phyloP scores from a whole-genome alignment of 1,284 basidiomycete species.

The Psilocybe mexicana region DNA sequence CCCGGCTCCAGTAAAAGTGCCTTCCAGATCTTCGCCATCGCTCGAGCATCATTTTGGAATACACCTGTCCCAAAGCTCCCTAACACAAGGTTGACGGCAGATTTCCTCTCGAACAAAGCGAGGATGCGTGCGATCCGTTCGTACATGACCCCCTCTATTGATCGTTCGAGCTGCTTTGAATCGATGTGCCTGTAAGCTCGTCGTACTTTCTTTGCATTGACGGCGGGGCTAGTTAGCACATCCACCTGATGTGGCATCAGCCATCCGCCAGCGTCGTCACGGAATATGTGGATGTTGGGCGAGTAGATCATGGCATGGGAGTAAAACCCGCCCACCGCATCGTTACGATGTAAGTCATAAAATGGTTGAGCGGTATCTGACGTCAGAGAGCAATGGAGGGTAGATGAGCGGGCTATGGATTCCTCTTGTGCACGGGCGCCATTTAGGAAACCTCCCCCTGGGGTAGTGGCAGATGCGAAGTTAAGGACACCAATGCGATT shows the following conservation, averaged over 20 bases:
- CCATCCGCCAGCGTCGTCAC: slow-evolving; percentile 57
- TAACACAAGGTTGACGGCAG: slow-evolving; percentile 56
- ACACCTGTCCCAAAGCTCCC: slow-evolving; percentile 77
- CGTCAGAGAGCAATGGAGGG: slow-evolving; percentile 60
- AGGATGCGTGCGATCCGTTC: slow-evolving; percentile 69
- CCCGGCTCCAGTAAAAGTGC: slow-evolving; percentile 48
- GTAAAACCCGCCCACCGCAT: slow-evolving; percentile 56
- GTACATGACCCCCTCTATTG: slow-evolving; percentile 57
- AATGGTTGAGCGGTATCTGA: slow-evolving; percentile 44
- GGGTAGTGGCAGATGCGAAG: slow-evolving; percentile 68
- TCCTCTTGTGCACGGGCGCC: slow-evolving; percentile 63
- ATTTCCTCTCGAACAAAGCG: slow-evolving; percentile 58
- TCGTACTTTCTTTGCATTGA: slow-evolving; percentile 67
- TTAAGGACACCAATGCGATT: slow-evolving; percentile 53
- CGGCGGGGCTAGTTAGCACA: slow-evolving; percentile 66
- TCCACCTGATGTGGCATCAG: slow-evolving; percentile 56
- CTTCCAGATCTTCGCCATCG: slow-evolving; percentile 61
- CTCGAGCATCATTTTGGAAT: slow-evolving; percentile 58
- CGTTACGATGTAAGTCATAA: slow-evolving; percentile 53
- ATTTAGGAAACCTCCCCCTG: slow-evolving; percentile 66
- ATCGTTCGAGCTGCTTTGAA: slow-evolving; percentile 37
- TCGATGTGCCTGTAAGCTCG: slow-evolving; percentile 53
- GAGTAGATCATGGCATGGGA: slow-evolving; percentile 70
- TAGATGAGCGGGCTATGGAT: slow-evolving; percentile 45
- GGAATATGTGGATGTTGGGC: slow-evolving; percentile 56